These are phyloP conservation scores for Rhinocladiella mackenziei DNA, from an alignment of 2,329 filamentous ascomycete genomes.

Conservation along the genomic window DNA sequence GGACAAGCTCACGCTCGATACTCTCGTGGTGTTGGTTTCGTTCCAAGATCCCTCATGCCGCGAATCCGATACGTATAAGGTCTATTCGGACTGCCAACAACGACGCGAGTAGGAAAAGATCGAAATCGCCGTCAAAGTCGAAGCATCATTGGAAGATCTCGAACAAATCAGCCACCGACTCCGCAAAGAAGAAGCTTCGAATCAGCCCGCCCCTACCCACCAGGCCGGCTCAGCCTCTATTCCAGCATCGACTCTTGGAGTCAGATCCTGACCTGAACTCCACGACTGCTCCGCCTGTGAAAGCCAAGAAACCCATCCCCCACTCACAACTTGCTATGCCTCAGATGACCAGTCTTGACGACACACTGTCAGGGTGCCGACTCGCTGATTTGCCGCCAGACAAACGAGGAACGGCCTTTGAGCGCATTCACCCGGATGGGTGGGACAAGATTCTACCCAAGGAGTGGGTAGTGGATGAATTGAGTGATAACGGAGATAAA, in stretches of 20 bases:
- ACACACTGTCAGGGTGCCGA: too few species aligned
- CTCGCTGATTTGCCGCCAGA: slow-evolving; percentile 14
- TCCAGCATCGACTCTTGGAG: slow-evolving; percentile 56
- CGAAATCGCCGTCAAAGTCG: not conserved
- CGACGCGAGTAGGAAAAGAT: not conserved
- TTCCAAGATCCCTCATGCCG: too few species aligned
- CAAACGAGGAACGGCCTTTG: slow-evolving; percentile 11
- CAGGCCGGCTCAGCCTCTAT: slow-evolving; percentile 2
- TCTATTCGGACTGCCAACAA: too few species aligned
- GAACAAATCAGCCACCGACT: not conserved
- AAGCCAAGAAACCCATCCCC: not conserved
- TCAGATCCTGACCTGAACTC: too few species aligned
- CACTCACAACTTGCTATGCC: not conserved
- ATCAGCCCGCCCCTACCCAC: slow-evolving; percentile 9
- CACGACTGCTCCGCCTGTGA: too few species aligned
- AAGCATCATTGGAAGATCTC: slow-evolving; percentile 1
- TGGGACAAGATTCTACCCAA: slow-evolving; percentile 19
- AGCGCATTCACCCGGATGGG: slow-evolving; percentile 12
- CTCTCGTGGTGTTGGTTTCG: too few species aligned
- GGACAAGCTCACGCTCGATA: too few species aligned
- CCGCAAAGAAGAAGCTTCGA: not conserved
- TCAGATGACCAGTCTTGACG: not conserved
- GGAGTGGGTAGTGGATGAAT: slow-evolving; percentile 19
- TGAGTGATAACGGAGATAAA: slow-evolving; percentile 6
- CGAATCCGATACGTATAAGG: too few species aligned